Conservation (phyloP, 192 early-diverging fungal species). For the Umbelopsis sp. region DNA sequence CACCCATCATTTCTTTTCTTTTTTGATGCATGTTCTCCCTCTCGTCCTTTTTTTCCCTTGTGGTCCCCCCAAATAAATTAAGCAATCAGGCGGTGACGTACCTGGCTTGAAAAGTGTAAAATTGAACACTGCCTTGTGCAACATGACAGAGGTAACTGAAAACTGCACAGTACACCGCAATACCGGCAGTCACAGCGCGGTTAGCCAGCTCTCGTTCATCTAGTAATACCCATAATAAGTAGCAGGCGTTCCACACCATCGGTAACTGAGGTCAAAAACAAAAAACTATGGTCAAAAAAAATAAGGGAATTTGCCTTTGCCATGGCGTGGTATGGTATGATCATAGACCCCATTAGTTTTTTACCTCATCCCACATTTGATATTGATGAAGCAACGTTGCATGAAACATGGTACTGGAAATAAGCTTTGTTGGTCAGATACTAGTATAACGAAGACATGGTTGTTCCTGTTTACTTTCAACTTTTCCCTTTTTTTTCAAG, state of each 20-base stretch:
- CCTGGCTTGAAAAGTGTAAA: slow-evolving; percentile 37
- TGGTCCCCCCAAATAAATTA: neutral
- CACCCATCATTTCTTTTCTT: too few species aligned
- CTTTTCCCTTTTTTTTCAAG: neutral
- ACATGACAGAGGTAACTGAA: slow-evolving; percentile 30
- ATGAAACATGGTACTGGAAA: slow-evolving; percentile 30
- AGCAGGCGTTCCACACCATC: slow-evolving; percentile 41
- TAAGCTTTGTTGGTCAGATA: neutral
- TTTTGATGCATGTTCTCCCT: too few species aligned
- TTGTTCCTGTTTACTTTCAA: neutral
- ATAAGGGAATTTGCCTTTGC: neutral
- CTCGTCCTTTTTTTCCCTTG: too few species aligned
- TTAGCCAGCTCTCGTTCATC: slow-evolving; percentile 22
- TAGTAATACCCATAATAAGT: slow-evolving; percentile 36
- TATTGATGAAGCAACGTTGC: slow-evolving; percentile 34
- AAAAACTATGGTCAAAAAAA: neutral
- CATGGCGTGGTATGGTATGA: too few species aligned
- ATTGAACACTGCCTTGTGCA: slow-evolving; percentile 30
- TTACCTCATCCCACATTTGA: slow-evolving; percentile 43
- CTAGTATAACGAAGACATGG: neutral
- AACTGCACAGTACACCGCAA: slow-evolving; percentile 31
- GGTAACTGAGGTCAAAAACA: slow-evolving; percentile 17
- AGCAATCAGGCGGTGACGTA: slow-evolving; percentile 13
- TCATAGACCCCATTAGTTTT: neutral
- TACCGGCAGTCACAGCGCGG: neutral